Percentiles rank a stretch among this genome's conserved stretches.
Conservation (phyloP, 371 early-diverging fungal genomes). For the Mortierella sp. region DNA sequence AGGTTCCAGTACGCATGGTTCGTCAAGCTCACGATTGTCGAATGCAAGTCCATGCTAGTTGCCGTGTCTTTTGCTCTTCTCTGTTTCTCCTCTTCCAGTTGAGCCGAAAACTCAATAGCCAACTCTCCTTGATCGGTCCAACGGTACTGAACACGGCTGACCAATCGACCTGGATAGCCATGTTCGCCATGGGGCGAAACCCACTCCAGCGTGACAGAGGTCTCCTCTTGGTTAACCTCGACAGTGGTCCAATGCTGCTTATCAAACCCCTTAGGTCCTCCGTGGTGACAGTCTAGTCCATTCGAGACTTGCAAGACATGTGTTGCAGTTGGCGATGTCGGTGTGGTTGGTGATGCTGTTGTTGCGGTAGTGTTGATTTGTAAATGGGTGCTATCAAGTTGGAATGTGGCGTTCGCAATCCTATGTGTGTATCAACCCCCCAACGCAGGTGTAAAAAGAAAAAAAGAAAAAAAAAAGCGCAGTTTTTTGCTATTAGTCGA, state of each 20-base stretch:
- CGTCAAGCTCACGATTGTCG: conserved; percentile 50
- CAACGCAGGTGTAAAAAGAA: too few species aligned
- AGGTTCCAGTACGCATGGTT: conserved; percentile 55
- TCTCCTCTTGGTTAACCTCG: conserved; percentile 9
- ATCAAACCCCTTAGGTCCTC: conserved; percentile 43
- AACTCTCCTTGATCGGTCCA: conserved; percentile 29
- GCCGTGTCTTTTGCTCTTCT: neutral
- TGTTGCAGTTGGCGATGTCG: neutral
- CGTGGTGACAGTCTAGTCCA: conserved; percentile 52
- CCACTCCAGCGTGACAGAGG: conserved; percentile 25
- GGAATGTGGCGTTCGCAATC: conserved; percentile 39
- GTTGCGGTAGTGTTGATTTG: neutral
- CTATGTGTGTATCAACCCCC: conserved; percentile 13
- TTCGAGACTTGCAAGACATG: conserved; percentile 41
- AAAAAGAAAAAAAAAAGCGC: neutral
- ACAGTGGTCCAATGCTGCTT: conserved; percentile 48
- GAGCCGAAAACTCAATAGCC: conserved; percentile 31
- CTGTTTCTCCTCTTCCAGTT: conserved; percentile 8
- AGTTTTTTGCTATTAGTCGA: neutral
- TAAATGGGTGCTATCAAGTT: conserved; percentile 21
- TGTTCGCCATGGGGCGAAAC: conserved; percentile 37
- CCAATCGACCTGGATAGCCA: conserved; percentile 50
- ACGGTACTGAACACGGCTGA: conserved; percentile 29
- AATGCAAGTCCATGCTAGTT: conserved; percentile 23
- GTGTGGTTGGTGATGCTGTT: neutral